Percentiles rank a stretch among this genome's conserved stretches.
Conservation (phyloP, 371 early-diverging fungal genomes). For the Circinella minor region DNA sequence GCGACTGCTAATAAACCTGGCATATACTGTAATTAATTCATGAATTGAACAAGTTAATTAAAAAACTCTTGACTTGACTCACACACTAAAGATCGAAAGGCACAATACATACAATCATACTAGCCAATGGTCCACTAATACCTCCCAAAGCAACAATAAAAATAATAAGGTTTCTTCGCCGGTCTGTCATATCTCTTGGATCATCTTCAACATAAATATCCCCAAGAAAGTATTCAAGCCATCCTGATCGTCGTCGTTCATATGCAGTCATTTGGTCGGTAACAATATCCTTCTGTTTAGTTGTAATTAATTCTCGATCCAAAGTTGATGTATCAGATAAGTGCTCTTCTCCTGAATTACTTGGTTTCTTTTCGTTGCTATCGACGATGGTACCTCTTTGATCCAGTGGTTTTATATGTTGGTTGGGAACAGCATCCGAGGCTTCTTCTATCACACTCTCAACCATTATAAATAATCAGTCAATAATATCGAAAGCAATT, state of each 20-base stretch:
- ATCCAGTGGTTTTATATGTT: no score
- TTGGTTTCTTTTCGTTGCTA: background rate
- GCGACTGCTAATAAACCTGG: conserved; percentile 42
- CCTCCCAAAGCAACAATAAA: conserved; percentile 26
- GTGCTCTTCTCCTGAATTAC: background rate
- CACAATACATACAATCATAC: conserved; percentile 22
- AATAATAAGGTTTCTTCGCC: conserved; percentile 39
- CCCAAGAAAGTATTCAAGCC: conserved; percentile 20
- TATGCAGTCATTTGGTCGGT: conserved; percentile 1
- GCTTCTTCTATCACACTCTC: no score
- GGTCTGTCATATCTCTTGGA: conserved; percentile 36
- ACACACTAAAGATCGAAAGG: no score
- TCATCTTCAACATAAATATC: conserved; percentile 33
- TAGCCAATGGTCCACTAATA: conserved; percentile 39
- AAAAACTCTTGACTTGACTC: no score
- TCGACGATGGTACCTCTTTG: no score
- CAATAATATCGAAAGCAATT: no score
- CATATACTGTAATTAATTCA: conserved; percentile 25
- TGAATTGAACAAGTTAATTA: no score
- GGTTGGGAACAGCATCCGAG: no score
- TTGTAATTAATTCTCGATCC: conserved; percentile 3
- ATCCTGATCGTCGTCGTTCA: conserved; percentile 2
- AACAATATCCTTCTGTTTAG: background rate
- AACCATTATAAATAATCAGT: no score
- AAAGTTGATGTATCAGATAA: conserved; percentile 11